Conservation (phyloP, 2,329 filamentous ascomycete species). For the Stagonosporopsis tanaceti region DNA sequence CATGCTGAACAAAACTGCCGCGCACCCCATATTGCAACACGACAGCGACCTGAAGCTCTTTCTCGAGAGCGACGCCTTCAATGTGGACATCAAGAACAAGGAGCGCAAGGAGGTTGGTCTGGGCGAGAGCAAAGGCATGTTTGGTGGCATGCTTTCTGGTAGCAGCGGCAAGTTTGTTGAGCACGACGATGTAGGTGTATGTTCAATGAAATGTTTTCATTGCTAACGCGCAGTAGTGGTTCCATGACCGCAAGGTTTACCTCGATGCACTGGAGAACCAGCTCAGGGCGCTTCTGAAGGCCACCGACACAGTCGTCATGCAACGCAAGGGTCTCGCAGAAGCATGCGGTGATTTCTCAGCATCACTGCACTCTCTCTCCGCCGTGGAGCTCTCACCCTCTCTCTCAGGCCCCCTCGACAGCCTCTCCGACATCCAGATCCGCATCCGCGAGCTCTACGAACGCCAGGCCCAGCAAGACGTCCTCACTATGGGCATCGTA, state of each 20-base stretch:
- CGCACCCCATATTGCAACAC: conserved; percentile 88
- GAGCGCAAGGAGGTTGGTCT: conserved; percentile 87
- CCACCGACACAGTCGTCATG: conserved; percentile 89
- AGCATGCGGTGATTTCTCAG: conserved; percentile 90
- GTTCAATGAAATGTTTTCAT: neutral
- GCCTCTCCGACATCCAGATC: conserved; percentile 89
- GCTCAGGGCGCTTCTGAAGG: conserved; percentile 87
- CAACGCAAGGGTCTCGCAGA: conserved; percentile 95
- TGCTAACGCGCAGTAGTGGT: conserved; percentile 71
- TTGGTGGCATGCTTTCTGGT: conserved; percentile 82
- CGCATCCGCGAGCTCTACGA: conserved; percentile 96
- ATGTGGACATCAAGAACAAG: conserved; percentile 96
- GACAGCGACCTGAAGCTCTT: conserved; percentile 96
- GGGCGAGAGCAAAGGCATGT: conserved; percentile 90
- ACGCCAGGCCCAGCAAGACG: conserved; percentile 94
- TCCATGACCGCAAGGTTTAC: conserved; percentile 94
- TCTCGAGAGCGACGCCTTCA: conserved; percentile 94
- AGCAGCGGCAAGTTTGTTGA: conserved; percentile 87
- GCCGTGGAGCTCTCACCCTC: conserved; percentile 90
- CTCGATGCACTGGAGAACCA: conserved; percentile 93
- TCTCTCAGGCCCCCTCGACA: conserved; percentile 87
- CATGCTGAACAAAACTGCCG: conserved; percentile 96
- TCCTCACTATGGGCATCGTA: conserved; percentile 94
- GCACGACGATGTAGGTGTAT: conserved; percentile 82
- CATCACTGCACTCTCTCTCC: conserved; percentile 89